Evolutionary conservation across 768 basidiomycete species (phyloP), one percentile per base, ranked within the genome.

Genomic region (Pleurotus pulmonarius): DNA sequence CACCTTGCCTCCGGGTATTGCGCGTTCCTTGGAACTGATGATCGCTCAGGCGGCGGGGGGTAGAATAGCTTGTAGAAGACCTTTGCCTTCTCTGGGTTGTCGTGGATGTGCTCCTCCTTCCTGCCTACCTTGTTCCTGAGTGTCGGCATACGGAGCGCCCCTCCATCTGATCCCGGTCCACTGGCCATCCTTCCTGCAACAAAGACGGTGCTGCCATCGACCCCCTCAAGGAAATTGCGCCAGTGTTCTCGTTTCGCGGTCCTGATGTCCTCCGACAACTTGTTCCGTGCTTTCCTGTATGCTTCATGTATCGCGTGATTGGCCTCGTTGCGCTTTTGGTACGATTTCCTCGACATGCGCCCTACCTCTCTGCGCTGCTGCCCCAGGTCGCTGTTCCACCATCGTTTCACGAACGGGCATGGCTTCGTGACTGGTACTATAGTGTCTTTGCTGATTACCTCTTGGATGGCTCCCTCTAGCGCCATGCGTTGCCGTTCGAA

Each of bases 311-410:
- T 26, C 0, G 48, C 48, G 51, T 64, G 62, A 7, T 54, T 26
- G 0, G 47, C 47, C 1, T 39, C 6, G 0, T 9, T 34, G 5
- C 58, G 38, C 24, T 46, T 48, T 1, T 48, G 16, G 15, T 55
- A 55, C 0, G 60, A 13, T 5, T 41, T 6, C 18, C 46, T 15
- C 9, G 15, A 13, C 29, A 48, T 6, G 9, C 18, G 16, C 11
- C 5, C 22, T 25, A 8, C 29, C 9, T 20, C 46, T 4, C 16
- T 48, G 6, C 46, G 46, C 24, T 22, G 5, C 5, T 20, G 5
- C 16, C 22, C 8, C 8, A 69, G 56, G 4, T 66, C 62, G 0
- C 44, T 5, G 1, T 22, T 63, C 61, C 61, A 69, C 66, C 66
- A 69, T 0, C 61, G n/a, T 18, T 63, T 67, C 2, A 59, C 46